Base-by-base conservation (phyloP, 352 stramenopile species). In the Pythium apleroticum region DNA sequence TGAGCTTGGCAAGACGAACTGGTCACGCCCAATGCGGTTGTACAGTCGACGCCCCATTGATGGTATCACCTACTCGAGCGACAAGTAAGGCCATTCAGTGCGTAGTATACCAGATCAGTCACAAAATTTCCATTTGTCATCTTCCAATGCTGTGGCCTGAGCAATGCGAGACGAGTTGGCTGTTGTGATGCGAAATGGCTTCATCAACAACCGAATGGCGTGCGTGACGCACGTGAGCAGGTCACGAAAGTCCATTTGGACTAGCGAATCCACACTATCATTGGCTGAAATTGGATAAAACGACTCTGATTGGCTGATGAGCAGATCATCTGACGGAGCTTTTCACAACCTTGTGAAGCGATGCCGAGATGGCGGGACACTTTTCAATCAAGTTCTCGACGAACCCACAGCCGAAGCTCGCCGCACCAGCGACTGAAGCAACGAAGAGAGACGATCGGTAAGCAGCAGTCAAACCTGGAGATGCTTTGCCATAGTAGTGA, bases 1-100 rank as follows among this genome's bases (percentile, higher is more conserved):
- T 2, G 60, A 75, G 22, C 68, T 95, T 9, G 86, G 86, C 31
- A 91, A 90, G 60, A 95, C 86, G 17, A 92, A 95, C 60, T 95
- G 86, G 86, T 91, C 79, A 4, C 75, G 86, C 11, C 80, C 77
- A 3, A 79, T 95, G 17, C 61, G 80, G 52, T 74, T 95, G 15
- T 95, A 90, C 63, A 95, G 86, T 58, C 75, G 81, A 30, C 43
- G 43, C 43, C 43, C 43, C 4, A 50, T 50, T 17, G n/a, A 50
- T 27, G 43, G 43, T 4, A 50, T 50, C 43, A 28, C 43, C 6
- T 50, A 50, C 20, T 9, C 6, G 7, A 12, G 11, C n/a, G 39
- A 50, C 14, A 50, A 50, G 20, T 27, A 5, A 50, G n/a, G 17
- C 27, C n/a, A n/a, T n/a, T n/a, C n/a, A n/a, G n/a, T n/a, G n/a